Base-by-base conservation (phyloP, 2,329 filamentous ascomycete genomes). In the Beauveria sp. region DNA sequence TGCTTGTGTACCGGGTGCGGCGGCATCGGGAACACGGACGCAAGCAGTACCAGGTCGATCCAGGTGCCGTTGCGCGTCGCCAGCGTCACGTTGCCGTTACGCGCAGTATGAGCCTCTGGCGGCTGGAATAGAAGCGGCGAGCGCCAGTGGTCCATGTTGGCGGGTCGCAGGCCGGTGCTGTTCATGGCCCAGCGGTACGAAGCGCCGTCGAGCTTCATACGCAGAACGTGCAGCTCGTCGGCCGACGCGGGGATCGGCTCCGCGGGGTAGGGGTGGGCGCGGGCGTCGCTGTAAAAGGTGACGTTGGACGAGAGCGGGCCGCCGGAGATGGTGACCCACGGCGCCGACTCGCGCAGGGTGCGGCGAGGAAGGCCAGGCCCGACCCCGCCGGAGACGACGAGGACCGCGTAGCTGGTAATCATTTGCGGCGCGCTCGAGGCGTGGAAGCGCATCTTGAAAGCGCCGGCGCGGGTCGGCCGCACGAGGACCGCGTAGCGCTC, bases 1-100 rank as follows among this genome's bases (percentile, higher is more conserved):
- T 88, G 85, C 74, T 87, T 87, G 76, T 88, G 85, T 56, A 88
- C 82, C 0, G 83, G 81, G 63, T 88, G 85, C 10, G 72, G 67
- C 0, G 74, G 83, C 66, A 84, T 80, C 7, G 80, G 73, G 3
- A 72, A 70, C 2, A 68, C 68, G n/a, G 70, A 68, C 2, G 79
- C 72, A 34, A 77, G 70, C 63, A 84, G 75, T 64, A 86, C 74
- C n/a, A 85, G 67, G 66, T 86, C 83, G 9, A 86, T 73, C 83
- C 83, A 85, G 2, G 78, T 75, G 64, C 73, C 71, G 62, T 79
- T 75, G 26, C 65, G 67, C 8, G 80, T 83, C 6, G 73, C 72
- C 62, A 83, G 75, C 20, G 80, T 82, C 43, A 81, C 72, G 63
- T 84, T 80, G 62, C 77, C 73, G 9, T 71, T 43, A 7, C 8